Evolutionary conservation across 2,329 filamentous ascomycete species (phyloP), one percentile per base, ranked within the genome.

Genomic region (Sporothrix protearum): DNA sequence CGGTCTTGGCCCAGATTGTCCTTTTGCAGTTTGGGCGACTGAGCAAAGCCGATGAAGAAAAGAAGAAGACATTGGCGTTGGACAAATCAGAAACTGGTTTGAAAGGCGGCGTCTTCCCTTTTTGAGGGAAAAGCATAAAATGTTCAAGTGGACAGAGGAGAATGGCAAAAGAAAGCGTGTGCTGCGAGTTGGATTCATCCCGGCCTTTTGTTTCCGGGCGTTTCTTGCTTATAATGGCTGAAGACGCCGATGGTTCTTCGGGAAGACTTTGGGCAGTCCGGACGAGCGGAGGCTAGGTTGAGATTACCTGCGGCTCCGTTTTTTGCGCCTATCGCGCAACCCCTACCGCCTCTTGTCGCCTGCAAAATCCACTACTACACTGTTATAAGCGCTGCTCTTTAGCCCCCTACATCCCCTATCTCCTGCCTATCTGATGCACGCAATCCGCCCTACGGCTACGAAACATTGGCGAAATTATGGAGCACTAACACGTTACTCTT

Each of bases 241-340:
- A 64, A 55, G 69, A 25, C n/a, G 25, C 69, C 49, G 39, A 36
- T 36, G 61, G 42, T 51, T 61, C 64, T 33, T 25, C 42, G 51
- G 64, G 53, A 47, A 71, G 68, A 19, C 42, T 45, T 30, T 66
- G 42, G 42, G 57, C 36, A 55, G 19, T 55, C 72, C 82, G 81
- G 82, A 79, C 82, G 82, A 83, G 78, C 79, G 81, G 81, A 83
- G 80, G 76, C 80, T 81, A 82, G 81, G 81, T 80, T 79, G 73
- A 77, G 76, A 79, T 80, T 77, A 76, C 55, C 22, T 53, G 45
- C 39, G 63, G 55, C 68, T 33, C 71, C 68, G 57, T 70, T 71
- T 75, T 75, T 73, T 28, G 28, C 53, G 53, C 53, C 53, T 57
- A 57, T 57, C 57, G 57, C 33, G 57, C 57, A 22, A 76, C 75